Percentiles rank a stretch among this genome's conserved stretches.
Evolutionary conservation across 176 grass and related monocot genomes (phyloP).

Genomic region (Carex parvula): DNA sequence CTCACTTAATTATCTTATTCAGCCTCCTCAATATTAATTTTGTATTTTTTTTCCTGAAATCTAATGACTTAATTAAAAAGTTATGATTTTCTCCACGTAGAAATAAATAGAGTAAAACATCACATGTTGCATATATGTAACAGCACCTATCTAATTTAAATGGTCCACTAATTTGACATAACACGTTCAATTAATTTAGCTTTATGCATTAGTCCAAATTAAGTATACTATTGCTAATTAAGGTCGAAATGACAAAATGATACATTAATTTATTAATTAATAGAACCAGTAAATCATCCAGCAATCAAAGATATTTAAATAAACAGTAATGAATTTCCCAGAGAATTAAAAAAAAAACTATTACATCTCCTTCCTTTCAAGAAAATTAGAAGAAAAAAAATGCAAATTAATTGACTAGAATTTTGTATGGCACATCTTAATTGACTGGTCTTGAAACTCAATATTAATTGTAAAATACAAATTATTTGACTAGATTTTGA

Average conservation of each 20-base stretch:
- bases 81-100: too few species aligned
- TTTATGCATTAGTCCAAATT: too few species aligned
- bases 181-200: too few species aligned
- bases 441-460: neutral
- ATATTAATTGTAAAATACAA: neutral
- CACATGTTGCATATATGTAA: too few species aligned
- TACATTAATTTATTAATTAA: neutral
- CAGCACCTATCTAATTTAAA: too few species aligned
- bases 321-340: neutral
- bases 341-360: neutral
- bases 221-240: too few species aligned
- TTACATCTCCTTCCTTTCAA: neutral
- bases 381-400: neutral
- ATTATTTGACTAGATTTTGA: neutral
- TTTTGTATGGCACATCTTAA: neutral
- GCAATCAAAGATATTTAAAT: neutral
- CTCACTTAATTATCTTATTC: too few species aligned
- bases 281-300: neutral
- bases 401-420: neutral
- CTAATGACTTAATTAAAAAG: too few species aligned
- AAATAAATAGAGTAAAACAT: too few species aligned
- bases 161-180: too few species aligned
- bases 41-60: too few species aligned
- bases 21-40: too few species aligned
- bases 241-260: neutral